Evolutionary conservation across 805 yeast genomes (phyloP), one percentile per base, ranked within the genome.

Genomic region (Wickerhamiella dianesei): DNA sequence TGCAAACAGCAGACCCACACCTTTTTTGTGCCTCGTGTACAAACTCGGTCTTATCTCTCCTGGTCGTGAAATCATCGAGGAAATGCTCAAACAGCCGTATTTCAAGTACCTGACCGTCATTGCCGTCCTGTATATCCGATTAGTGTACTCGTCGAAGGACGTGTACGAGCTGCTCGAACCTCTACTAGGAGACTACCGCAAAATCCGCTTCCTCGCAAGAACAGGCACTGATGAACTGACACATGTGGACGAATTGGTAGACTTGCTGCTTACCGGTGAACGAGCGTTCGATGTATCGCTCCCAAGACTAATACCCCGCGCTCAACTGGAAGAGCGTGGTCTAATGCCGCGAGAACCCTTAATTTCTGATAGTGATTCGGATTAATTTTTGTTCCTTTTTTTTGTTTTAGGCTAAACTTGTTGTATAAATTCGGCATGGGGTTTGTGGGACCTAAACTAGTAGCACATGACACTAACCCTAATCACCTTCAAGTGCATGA

Each of bases 11-110:
- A 63, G 76, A 50, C 92, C 94, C 0, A 68, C 82, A 16, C 80
- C 79, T 13, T 86, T 85, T 55, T 59, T 84, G n/a, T 79, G 94
- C 57, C 69, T 94, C 41, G 61, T 86, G 32, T 75, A 85, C 57
- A 77, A 89, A 52, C 60, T 89, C 48, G 68, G 88, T 3, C 94
- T 89, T 61, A 62, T 92, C 16, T 76, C 76, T 51, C 96, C 96
- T 0, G 56, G 71, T 1, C 56, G 58, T 9, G 82, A 76, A 3
- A 75, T 84, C 3, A 58, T 83, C 2, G 58, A 65, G 16, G 71
- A 77, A 46, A 71, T 75, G 51, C 63, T 81, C 12, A 61, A 61
- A 2, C 92, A 88, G 55, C 64, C 68, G 44, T 77, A 80, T 47
- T 88, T 88, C 71, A 84, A 85, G 62, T 87, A 86, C 57, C 62